Conservation (phyloP, 208 protist species). For the Strigomonas culicis region DNA sequence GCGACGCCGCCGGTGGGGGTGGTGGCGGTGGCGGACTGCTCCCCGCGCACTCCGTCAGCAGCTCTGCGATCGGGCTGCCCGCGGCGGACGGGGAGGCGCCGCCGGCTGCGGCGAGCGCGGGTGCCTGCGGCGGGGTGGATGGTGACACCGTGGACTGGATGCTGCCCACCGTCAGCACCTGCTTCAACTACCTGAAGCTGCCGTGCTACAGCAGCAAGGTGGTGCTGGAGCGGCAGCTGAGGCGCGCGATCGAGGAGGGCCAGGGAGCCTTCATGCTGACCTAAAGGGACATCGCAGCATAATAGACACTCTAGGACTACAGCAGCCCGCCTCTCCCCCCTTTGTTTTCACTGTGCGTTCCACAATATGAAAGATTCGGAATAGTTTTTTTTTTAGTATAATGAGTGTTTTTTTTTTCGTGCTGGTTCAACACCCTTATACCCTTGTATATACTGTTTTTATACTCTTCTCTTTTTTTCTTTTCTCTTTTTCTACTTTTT, state of each 20-base stretch:
- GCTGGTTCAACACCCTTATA: no score
- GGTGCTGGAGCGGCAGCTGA: conserved; percentile 59
- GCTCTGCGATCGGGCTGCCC: neutral
- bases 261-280: conserved; percentile 69
- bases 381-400: conserved; percentile 8
- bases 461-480: conserved; percentile 16
- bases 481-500: conserved; percentile 11
- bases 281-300: conserved; percentile 23
- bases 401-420: neutral
- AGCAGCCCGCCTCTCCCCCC: no score
- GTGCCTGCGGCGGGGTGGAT: neutral
- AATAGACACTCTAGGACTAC: no score
- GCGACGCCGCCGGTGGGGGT: conserved; percentile 21
- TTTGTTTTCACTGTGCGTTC: no score
- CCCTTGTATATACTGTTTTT: conserved; percentile 14
- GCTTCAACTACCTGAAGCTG: conserved; percentile 94
- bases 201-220: conserved; percentile 88
- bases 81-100: neutral
- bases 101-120: neutral
- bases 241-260: conserved; percentile 64
- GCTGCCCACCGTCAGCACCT: conserved; percentile 96
- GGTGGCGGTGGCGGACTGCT: neutral
- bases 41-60: no score
- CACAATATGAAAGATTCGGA: no score
- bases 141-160: conserved; percentile 6